Percentiles rank a stretch among this genome's conserved stretches.
These are phyloP conservation scores for Rhynchospora pubera DNA, from an alignment of 176 grass and related monocot species.

Conservation along the genomic window DNA sequence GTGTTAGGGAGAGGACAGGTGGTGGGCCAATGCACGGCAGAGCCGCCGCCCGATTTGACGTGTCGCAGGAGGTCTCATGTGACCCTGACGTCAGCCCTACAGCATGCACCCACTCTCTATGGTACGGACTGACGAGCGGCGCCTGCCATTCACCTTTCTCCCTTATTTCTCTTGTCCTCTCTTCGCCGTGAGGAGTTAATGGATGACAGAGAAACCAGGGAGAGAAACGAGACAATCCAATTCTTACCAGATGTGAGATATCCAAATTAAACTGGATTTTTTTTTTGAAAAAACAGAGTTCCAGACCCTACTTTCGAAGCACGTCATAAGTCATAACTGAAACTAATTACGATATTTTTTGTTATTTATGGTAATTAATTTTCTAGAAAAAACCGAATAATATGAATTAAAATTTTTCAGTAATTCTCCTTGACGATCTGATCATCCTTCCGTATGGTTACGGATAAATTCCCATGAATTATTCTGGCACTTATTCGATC, in stretches of 20 bases:
- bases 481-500: no score
- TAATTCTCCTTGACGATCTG: no score
- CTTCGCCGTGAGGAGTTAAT: conserved; percentile 27
- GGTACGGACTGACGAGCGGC: conserved; percentile 33
- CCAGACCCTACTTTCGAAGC: no score
- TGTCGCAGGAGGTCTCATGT: conserved; percentile 33
- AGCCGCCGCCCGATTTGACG: conserved; percentile 90
- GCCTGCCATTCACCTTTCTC: conserved; percentile 30
- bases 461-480: no score
- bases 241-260: no score
- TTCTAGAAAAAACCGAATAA: no score
- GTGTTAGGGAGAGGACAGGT: conserved; percentile 13
- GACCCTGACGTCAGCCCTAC: conserved; percentile 83
- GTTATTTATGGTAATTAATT: no score
- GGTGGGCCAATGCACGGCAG: conserved; percentile 17
- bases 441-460: no score
- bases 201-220: neutral
- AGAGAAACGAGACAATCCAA: neutral
- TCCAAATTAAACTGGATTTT: neutral
- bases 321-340: no score
- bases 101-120: conserved; percentile 10
- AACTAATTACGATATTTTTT: no score
- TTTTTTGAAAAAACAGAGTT: neutral
- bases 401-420: no score
- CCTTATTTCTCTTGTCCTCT: neutral